These are phyloP conservation scores for Zygosaccharomyces sapae DNA, from an alignment of 1,139 yeast species.

Conservation along the genomic window DNA sequence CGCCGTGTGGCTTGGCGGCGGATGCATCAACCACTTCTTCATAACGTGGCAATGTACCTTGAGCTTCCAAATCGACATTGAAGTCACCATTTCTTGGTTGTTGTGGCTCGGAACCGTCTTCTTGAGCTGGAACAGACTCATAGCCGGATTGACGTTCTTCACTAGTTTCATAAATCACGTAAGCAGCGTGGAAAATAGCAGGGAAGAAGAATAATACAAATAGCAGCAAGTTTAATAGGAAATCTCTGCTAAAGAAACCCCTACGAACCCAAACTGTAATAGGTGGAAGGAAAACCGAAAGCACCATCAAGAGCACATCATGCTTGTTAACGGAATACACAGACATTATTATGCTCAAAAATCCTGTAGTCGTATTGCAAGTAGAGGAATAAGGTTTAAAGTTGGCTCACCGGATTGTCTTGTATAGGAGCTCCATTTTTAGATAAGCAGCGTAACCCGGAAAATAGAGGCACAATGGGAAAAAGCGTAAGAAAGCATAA, in stretches of 20 bases:
- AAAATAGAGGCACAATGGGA: too few relatives aligned
- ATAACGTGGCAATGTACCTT: conserved; percentile 14
- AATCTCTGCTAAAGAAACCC: conserved; percentile 29
- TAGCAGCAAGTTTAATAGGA: conserved; percentile 25
- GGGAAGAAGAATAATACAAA: conserved; percentile 29
- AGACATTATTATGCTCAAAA: neutral
- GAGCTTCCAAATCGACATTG: conserved; percentile 18
- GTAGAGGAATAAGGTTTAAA: too few relatives aligned
- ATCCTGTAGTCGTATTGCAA: neutral
- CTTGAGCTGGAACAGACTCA: conserved; percentile 8
- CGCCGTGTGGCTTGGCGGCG: conserved; percentile 9
- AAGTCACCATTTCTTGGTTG: conserved; percentile 13
- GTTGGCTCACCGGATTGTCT: too few relatives aligned
- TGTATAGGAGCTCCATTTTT: neutral
- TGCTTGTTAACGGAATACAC: conserved; percentile 24
- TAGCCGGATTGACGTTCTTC: conserved; percentile 18
- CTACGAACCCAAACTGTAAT: conserved; percentile 25
- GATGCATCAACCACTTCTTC: conserved; percentile 14
- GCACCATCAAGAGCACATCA: conserved; percentile 24
- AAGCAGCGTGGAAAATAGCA: conserved; percentile 29
- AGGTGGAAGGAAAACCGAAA: conserved; percentile 30
- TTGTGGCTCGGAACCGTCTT: conserved; percentile 4
- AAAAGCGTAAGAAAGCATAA: too few relatives aligned
- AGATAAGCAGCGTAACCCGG: too few relatives aligned
- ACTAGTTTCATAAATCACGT: conserved; percentile 29